Conservation (phyloP, 352 stramenopile genomes). For the Pilasporangium apinafurcum region DNA sequence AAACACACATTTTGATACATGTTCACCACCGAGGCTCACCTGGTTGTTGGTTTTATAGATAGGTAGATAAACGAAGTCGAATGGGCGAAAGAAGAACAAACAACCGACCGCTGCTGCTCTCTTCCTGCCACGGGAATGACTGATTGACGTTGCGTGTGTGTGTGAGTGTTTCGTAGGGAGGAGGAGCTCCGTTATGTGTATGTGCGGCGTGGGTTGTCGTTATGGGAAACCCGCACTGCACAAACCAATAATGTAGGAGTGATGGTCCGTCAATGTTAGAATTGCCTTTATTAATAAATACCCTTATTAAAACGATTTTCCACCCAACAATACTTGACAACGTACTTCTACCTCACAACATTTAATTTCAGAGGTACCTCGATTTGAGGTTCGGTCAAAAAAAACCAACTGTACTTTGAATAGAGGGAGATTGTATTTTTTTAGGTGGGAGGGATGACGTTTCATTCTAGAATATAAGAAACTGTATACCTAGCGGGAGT, state of each 20-base stretch:
- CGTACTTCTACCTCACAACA: background rate
- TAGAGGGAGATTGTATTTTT: no score
- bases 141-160: background rate
- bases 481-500: no score
- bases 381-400: slow-evolving; percentile 1
- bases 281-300: background rate
- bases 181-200: background rate
- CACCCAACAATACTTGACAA: slow-evolving; percentile 11
- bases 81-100: slow-evolving; percentile 2
- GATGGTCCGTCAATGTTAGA: slow-evolving; percentile 1
- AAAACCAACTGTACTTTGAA: no score
- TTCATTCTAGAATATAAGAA: no score
- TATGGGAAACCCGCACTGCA: background rate
- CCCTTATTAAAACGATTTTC: background rate
- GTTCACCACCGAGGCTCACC: background rate
- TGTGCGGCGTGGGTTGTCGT: slow-evolving; percentile 1
- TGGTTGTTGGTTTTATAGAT: background rate
- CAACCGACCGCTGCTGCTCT: slow-evolving; percentile 11
- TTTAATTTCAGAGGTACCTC: background rate
- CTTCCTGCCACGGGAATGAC: no score
- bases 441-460: no score
- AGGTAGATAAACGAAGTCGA: background rate
- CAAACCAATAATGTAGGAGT: no score
- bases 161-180: background rate
- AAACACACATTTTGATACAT: background rate